Evolutionary conservation across 768 basidiomycete genomes (phyloP).

Genomic region (Russula sp.): DNA sequence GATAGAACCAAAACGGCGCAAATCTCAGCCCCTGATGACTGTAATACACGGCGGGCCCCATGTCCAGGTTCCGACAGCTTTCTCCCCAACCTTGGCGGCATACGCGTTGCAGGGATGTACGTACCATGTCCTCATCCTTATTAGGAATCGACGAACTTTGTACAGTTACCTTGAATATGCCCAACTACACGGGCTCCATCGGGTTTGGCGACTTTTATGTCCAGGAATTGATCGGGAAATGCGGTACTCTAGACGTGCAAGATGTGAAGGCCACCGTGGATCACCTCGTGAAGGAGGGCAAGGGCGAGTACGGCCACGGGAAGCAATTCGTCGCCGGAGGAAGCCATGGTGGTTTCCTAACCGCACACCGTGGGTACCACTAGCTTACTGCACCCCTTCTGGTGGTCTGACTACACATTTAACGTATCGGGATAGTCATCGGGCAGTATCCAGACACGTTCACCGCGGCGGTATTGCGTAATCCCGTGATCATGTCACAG

Average conservation of each 20-base stretch:
- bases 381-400: background rate
- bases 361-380: constrained; percentile 23
- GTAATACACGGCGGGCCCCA: constrained; percentile 34
- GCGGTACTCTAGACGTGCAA: constrained; percentile 32
- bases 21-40: constrained; percentile 20
- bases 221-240: constrained; percentile 28
- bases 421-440: constrained; percentile 24
- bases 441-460: constrained; percentile 30
- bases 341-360: constrained; percentile 32
- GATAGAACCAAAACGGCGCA: constrained; percentile 13
- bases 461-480: constrained; percentile 31
- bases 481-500: constrained; percentile 32
- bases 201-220: constrained; percentile 32
- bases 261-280: constrained; percentile 28
- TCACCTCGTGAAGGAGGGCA: constrained; percentile 26
- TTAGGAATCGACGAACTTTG: background rate
- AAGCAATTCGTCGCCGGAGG: constrained; percentile 31
- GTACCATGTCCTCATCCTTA: background rate
- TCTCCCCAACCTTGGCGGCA: constrained; percentile 19
- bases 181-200: constrained; percentile 34
- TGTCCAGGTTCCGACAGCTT: constrained; percentile 23
- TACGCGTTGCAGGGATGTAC: constrained; percentile 27
- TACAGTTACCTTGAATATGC: constrained; percentile 26
- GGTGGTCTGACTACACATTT: background rate
- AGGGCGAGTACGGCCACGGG: constrained; percentile 24